Evolutionary conservation across 495 filamentous ascomycete genomes (phyloP), one percentile per base, ranked within the genome.

Genomic region (Talaromyces liani): DNA sequence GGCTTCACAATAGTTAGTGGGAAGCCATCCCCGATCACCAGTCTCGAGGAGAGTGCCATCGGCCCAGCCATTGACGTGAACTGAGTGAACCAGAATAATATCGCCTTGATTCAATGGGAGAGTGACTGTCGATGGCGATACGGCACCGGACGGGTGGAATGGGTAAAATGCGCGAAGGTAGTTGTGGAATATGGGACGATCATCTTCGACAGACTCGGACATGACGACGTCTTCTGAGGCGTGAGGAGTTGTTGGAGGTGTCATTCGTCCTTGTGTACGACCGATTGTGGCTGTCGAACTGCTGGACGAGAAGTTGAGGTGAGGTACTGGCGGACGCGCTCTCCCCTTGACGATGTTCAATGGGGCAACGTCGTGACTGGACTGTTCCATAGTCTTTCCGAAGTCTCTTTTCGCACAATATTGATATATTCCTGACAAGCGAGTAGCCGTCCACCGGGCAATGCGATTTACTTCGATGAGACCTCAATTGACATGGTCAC

Each of bases 41-140:
- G 91, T 89, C 60, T 89, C 83, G 60, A 99, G 76, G 53, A 97
- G 80, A n/a, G 95, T 99, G 47, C 95, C 95, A 74, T 99, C 95
- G 47, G 94, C 95, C 95, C 95, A 99, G 68, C 95, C 95, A 79
- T 97, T 99, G 58, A 91, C 92, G 77, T 99, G 95, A 67, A 99
- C 89, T 14, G 94, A 97, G 74, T 99, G 95, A 36, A 99, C 87
- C 62, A 99, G 75, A 59, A 99, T 90, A 24, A 99, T 84, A 67
- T 98, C 95, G 60, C 94, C 95, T 67, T 89, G 85, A 67, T 91
- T 90, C 33, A 99, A 81, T 6, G 92, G 91, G 8, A 97, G 75
- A 20, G 93, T 97, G 63, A 98, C 89, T 8, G 91, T 93, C 20
- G 89, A 82, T 14, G 83, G 81, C 9, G 80, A 87, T 58, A 91